Evolutionary conservation across 768 basidiomycete species (phyloP), one percentile per base, ranked within the genome.

Genomic region (Boletus subparvulus): DNA sequence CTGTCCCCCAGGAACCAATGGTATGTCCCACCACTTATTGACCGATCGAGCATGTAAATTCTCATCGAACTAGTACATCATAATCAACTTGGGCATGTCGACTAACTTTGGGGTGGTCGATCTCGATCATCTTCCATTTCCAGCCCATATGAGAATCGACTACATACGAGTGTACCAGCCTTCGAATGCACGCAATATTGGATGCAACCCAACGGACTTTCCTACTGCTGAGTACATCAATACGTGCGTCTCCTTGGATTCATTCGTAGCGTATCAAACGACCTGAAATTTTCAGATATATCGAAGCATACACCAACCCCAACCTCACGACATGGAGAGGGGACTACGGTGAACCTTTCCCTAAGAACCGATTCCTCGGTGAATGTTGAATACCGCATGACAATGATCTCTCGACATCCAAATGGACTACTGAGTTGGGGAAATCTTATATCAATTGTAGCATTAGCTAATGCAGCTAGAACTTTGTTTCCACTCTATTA

Each of bases 1-100:
- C 88, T 3, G 74, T 96, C 13, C 78, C 94, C 0, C 82, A 85
- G 59, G 94, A 97, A 69, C 94, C 94, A 24, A 90, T 94, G 91
- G 89, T 91, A 61, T 46, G 82, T 61, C 36, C 10, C 32, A 14
- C 28, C 35, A 39, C 12, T 30, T 32, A n/a, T 6, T 28, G 12
- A 28, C 24, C 10, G 40, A 47, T 52, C 16, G 47, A 16, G 21
- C 16, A 40, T 7, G 41, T 35, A 48, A 40, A 47, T 54, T 55
- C 33, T 51, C 21, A 28, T 50, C 21, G 48, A 52, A 55, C 35
- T 46, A 83, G 80, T 81, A 83, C 54, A 77, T 85, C 59, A 74
- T 87, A 54, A 61, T 74, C 30, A 85, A 85, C 65, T 63, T 85
- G 65, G 86, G 85, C 65, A 80, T 87, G 62, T 85, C 82, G 6